Evolutionary conservation across 1,139 yeast genomes (phyloP).

Genomic region (Saccharomycopsis hybrid): DNA sequence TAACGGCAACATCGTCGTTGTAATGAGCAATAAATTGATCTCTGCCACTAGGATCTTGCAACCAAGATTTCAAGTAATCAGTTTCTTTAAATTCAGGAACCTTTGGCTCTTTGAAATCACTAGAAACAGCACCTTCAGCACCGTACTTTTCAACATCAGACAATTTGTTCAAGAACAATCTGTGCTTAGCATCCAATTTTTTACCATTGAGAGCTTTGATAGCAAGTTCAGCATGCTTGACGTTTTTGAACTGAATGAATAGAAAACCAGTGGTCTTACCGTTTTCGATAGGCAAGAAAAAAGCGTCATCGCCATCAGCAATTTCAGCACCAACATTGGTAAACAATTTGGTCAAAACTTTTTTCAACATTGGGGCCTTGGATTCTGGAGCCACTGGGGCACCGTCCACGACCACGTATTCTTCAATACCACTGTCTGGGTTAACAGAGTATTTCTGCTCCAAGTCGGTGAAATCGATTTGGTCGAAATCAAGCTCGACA

Average conservation of each 20-base stretch:
- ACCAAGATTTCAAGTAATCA: conserved; percentile 86
- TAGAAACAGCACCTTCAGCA: conserved; percentile 55
- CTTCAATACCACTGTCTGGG: conserved; percentile 60
- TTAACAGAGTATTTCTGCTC: conserved; percentile 69
- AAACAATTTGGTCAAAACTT: conserved; percentile 79
- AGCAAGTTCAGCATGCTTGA: conserved; percentile 69
- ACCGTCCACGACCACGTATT: conserved; percentile 85
- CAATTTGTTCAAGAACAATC: conserved; percentile 76
- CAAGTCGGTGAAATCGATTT: conserved; percentile 81
- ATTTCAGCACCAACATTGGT: conserved; percentile 59
- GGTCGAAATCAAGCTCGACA: conserved; percentile 48
- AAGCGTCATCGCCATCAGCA: conserved; percentile 44
- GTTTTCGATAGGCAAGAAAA: conserved; percentile 67
- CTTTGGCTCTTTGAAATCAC: conserved; percentile 64
- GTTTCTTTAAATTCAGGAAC: conserved; percentile 64
- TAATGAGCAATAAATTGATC: conserved; percentile 84
- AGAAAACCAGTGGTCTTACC: conserved; percentile 84
- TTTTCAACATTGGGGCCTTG: conserved; percentile 76
- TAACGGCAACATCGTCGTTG: conserved; percentile 76
- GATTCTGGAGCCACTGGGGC: conserved; percentile 93
- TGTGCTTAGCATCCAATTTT: conserved; percentile 86
- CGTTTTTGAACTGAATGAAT: conserved; percentile 73
- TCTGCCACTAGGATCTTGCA: conserved; percentile 81
- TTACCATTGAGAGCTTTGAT: conserved; percentile 78
- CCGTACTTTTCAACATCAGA: conserved; percentile 82